Percentiles rank a stretch among this genome's conserved stretches.
Evolutionary conservation across 1,284 basidiomycete species (phyloP).

Genomic region (Melampsora occidentalis): DNA sequence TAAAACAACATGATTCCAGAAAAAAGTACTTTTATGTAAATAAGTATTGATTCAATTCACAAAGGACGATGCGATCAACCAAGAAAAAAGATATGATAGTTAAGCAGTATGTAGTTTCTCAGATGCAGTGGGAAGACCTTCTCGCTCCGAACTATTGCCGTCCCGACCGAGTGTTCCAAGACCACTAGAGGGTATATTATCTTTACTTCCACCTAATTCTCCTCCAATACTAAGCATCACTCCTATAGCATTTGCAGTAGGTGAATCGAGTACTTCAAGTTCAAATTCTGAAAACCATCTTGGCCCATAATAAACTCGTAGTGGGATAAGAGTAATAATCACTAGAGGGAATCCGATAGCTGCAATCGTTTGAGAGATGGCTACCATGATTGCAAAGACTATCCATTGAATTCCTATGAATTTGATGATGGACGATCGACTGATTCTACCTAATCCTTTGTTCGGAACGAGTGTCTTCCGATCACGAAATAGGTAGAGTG

Average conservation of each 20-base stretch:
- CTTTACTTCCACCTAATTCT: neutral
- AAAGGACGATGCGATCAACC: no score
- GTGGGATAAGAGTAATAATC: slow-evolving; percentile 80
- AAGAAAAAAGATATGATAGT: no score
- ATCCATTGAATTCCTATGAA: slow-evolving; percentile 77
- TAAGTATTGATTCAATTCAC: no score
- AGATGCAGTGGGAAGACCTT: no score
- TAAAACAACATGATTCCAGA: no score
- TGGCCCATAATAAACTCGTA: slow-evolving; percentile 72
- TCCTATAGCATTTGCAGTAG: slow-evolving; percentile 63
- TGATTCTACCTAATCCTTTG: slow-evolving; percentile 72
- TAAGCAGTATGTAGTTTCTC: no score
- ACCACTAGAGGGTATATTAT: no score
- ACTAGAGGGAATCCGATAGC: slow-evolving; percentile 83
- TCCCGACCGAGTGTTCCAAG: no score
- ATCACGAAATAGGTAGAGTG: slow-evolving; percentile 79
- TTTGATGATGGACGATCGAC: slow-evolving; percentile 70
- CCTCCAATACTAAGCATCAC: slow-evolving; percentile 40
- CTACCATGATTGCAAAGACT: slow-evolving; percentile 84
- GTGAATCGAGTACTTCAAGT: slow-evolving; percentile 77
- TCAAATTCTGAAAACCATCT: slow-evolving; percentile 75
- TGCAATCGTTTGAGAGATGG: slow-evolving; percentile 82
- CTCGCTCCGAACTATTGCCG: no score
- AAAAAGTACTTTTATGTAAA: no score
- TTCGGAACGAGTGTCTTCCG: slow-evolving; percentile 61